phyloP scores from a whole-genome alignment of 2,329 filamentous ascomycete species.

The Mariannaea sp. region DNA sequence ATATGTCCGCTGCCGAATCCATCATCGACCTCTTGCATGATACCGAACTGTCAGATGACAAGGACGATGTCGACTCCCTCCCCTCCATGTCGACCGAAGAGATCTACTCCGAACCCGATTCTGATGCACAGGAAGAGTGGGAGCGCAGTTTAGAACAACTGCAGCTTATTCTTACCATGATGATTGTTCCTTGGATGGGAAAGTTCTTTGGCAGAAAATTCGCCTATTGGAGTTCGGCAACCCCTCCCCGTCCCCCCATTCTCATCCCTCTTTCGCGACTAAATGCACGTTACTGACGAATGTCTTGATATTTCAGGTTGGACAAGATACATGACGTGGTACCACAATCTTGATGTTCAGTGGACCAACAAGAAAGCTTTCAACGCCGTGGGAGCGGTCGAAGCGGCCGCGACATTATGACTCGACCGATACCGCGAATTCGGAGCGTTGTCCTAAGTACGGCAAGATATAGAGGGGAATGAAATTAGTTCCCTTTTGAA shows the following conservation, averaged over 20 bases:
- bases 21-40: conserved; percentile 58
- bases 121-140: conserved; percentile 94
- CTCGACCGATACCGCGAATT: conserved; percentile 2
- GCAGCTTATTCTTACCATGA: conserved; percentile 91
- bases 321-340: conserved; percentile 94
- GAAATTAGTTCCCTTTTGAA: not conserved
- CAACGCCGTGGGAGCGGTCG: conserved; percentile 65
- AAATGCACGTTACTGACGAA: conserved; percentile 22
- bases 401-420: conserved; percentile 61
- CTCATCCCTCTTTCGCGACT: not conserved
- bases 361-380: conserved; percentile 67
- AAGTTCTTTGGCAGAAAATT: conserved; percentile 95
- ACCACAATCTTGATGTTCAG: conserved; percentile 76
- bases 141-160: conserved; percentile 91
- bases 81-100: conserved; percentile 66
- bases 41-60: conserved; percentile 52
- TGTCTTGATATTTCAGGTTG: conserved; percentile 65
- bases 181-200: conserved; percentile 88
- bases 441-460: not conserved
- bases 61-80: conserved; percentile 65
- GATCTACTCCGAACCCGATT: conserved; percentile 62
- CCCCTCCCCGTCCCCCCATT: conserved; percentile 2
- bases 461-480: conserved; percentile 7
- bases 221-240: conserved; percentile 88
- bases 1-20: conserved; percentile 50